Evolutionary conservation across 345 rosid genomes (phyloP).

Genomic region (Eucalyptus sp.): DNA sequence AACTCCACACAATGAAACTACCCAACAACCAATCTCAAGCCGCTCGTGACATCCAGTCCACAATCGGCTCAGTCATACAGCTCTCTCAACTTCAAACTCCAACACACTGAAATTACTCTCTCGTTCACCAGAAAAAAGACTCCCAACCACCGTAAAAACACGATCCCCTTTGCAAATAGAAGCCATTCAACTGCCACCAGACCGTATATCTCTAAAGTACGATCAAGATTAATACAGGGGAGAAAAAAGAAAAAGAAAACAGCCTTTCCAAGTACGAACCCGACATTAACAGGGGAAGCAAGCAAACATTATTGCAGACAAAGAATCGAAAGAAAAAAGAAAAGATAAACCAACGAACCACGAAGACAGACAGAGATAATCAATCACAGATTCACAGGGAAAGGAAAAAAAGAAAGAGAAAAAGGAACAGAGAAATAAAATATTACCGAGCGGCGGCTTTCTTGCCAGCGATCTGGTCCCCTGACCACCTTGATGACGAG

Average conservation of each 20-base stretch:
- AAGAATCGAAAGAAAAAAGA: neutral
- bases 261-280: neutral
- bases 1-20: neutral
- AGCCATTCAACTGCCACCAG: neutral
- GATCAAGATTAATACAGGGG: neutral
- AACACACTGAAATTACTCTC: neutral
- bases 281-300: neutral
- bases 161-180: neutral
- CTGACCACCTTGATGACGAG: neutral
- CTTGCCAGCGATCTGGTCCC: neutral
- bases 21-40: neutral
- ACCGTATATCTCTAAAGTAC: neutral
- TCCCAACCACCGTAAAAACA: neutral
- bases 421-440: neutral
- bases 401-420: neutral
- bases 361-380: neutral
- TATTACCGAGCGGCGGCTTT: neutral
- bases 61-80: neutral
- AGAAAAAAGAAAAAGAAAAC: accelerated
- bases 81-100: neutral
- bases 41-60: neutral
- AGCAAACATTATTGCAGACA: neutral
- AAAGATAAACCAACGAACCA: neutral
- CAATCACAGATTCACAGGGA: neutral
- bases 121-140: neutral